Percentiles rank a stretch among this genome's conserved stretches.
phyloP scores from a whole-genome alignment of 2,329 filamentous ascomycete genomes.

The Pestalotiopsis sp. region DNA sequence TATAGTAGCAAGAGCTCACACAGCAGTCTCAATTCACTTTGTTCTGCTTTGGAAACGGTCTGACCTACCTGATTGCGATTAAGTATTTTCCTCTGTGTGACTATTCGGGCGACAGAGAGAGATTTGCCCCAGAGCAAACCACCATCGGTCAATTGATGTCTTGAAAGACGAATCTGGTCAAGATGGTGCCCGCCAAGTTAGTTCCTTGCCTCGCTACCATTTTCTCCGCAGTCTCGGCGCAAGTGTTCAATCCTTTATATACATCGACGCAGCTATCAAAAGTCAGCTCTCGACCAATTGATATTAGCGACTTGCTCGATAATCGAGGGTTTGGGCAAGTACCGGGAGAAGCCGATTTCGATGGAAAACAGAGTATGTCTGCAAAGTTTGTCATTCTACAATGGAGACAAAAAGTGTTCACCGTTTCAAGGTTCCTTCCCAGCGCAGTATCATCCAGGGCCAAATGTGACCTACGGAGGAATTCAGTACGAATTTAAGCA shows the following conservation, averaged over 20 bases:
- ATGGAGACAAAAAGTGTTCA: neutral
- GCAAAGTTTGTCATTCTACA: neutral
- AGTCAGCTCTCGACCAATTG: slow-evolving; percentile 11
- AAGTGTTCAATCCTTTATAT: slow-evolving; percentile 7
- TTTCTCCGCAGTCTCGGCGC: neutral
- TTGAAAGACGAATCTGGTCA: neutral
- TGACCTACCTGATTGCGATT: too few species aligned
- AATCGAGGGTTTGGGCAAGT: slow-evolving; percentile 17
- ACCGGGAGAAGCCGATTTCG: slow-evolving; percentile 21
- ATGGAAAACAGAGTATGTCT: slow-evolving; percentile 12
- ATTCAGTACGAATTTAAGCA: slow-evolving; percentile 17
- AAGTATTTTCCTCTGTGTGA: too few species aligned
- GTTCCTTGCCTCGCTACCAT: neutral
- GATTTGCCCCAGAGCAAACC: neutral
- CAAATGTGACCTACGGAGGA: slow-evolving; percentile 18
- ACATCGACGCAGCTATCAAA: neutral
- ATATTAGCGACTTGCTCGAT: slow-evolving; percentile 16
- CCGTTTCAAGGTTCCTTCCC: slow-evolving; percentile 14
- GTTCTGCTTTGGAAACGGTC: too few species aligned
- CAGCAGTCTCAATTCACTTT: too few species aligned
- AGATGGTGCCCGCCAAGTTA: neutral
- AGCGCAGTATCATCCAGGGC: slow-evolving; percentile 16
- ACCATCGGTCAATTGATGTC: neutral
- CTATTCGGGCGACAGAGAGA: too few species aligned
- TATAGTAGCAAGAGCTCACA: too few species aligned